Evolutionary conservation across 1,284 basidiomycete species (phyloP).

Genomic region (Cutaneotrichosporon sp.): DNA sequence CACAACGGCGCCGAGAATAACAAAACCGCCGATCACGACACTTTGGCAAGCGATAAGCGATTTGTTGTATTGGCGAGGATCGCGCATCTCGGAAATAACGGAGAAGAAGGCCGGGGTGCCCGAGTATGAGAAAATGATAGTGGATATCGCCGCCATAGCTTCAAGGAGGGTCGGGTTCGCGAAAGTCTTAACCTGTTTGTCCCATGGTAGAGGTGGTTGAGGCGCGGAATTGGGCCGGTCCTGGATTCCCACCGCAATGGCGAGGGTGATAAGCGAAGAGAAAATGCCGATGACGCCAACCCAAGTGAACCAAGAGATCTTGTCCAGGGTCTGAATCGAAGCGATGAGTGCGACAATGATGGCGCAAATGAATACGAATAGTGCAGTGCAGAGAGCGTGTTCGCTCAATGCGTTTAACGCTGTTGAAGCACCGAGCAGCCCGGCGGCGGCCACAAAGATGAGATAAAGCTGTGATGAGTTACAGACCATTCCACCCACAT

Average conservation of each 20-base stretch:
- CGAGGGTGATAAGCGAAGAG: conserved; percentile 30
- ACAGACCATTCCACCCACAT: no score
- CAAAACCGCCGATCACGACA: conserved; percentile 23
- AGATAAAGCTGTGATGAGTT: conserved; percentile 2
- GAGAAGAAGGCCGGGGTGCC: conserved; percentile 33
- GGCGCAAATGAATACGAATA: conserved; percentile 31
- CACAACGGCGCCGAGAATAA: conserved; percentile 7
- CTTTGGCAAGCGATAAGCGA: conserved; percentile 26
- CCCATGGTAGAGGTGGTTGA: conserved; percentile 26
- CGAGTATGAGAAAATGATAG: conserved; percentile 33
- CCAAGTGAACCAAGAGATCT: conserved; percentile 38
- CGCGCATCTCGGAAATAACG: conserved; percentile 40
- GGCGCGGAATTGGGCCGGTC: conserved; percentile 42
- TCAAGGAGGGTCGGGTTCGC: conserved; percentile 25
- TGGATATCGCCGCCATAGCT: conserved; percentile 31
- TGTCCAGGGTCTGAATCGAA: conserved; percentile 33
- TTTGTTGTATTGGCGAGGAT: conserved; percentile 30
- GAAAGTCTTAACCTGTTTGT: conserved; percentile 24
- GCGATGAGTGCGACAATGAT: conserved; percentile 29
- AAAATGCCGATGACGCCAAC: conserved; percentile 32
- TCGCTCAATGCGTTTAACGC: conserved; percentile 32
- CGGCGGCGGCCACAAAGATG: conserved; percentile 26
- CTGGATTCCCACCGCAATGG: conserved; percentile 36
- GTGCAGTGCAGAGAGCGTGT: conserved; percentile 35
- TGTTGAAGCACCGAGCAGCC: conserved; percentile 26